Percentiles rank a stretch among this genome's conserved stretches.
Conservation (phyloP, 2,329 filamentous ascomycete genomes). For the Pseudocercospora fijiensis region DNA sequence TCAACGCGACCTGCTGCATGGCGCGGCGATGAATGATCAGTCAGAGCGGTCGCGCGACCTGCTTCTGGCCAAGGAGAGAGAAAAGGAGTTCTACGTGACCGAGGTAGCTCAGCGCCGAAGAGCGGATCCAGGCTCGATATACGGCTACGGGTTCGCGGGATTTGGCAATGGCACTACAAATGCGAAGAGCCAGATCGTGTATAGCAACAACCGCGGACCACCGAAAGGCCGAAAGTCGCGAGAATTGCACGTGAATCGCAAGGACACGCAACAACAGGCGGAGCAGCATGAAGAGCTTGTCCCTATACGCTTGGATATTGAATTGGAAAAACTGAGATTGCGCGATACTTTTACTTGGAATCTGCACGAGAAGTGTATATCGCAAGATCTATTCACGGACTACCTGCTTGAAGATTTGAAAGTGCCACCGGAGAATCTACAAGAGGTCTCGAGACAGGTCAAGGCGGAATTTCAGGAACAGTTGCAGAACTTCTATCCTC, state of each 20-base stretch:
- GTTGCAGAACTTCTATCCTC: slow-evolving; percentile 88
- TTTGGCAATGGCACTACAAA: slow-evolving; percentile 86
- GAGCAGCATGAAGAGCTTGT: slow-evolving; percentile 90
- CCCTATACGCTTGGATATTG: slow-evolving; percentile 86
- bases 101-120: slow-evolving; percentile 62
- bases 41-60: slow-evolving; percentile 44
- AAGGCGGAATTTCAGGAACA: slow-evolving; percentile 84
- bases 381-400: slow-evolving; percentile 77
- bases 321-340: slow-evolving; percentile 91
- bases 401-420: slow-evolving; percentile 84
- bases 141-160: slow-evolving; percentile 75
- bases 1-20: slow-evolving; percentile 61
- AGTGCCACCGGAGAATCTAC: slow-evolving; percentile 67
- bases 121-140: slow-evolving; percentile 58
- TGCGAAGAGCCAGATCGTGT: slow-evolving; percentile 67
- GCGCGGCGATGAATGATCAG: slow-evolving; percentile 53
- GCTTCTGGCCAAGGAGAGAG: slow-evolving; percentile 63
- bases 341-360: slow-evolving; percentile 99
- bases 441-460: slow-evolving; percentile 55
- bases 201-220: slow-evolving; percentile 73
- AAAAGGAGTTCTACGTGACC: slow-evolving; percentile 66
- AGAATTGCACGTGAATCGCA: slow-evolving; percentile 70
- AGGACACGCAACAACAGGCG: slow-evolving; percentile 79
- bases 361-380: slow-evolving; percentile 81
- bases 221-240: slow-evolving; percentile 74